Base-by-base conservation (phyloP, 2,329 filamentous ascomycete species). In the Harringtonia lauricola region DNA sequence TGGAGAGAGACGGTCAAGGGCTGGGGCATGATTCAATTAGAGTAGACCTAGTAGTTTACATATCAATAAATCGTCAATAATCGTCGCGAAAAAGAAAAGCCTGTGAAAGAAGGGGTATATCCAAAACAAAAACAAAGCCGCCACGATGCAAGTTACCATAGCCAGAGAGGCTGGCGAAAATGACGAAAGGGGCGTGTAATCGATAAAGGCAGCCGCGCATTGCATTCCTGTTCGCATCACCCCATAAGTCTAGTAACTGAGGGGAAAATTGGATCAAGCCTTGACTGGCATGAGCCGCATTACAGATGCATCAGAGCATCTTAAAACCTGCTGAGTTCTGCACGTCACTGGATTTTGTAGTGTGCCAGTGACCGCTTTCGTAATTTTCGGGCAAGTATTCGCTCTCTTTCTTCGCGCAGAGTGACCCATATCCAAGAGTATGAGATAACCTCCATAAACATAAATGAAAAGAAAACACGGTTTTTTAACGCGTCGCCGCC, bases 391-490 rank as follows among this genome's bases (percentile, higher is more conserved):
- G 55, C 54, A 10, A 66, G 46, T 3, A 74, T 56, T 18, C 59
- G 63, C 5, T 54, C 50, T n/a, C 64, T 57, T 66, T 87, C 83
- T 55, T 87, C 83, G 42, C 77, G 68, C 53, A 87, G 60, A 5
- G 77, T 83, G 26, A 81, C 70, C 71, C 79, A 86, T 21, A 77
- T 79, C 88, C 88, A 95, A 62, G 94, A 88, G 86, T 88, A 95
- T 48, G 75, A 74, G 52, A 86, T 70, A 59, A 86, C 76, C 67
- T 95, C 89, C 57, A 94, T 57, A 55, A 95, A 92, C 9, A 79
- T 79, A 63, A 87, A 92, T 1, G 83, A 80, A 58, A 95, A 94
- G 34, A 94, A 77, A 34, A 94, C 67, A 41, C 86, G 76, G 59
- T 94, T 94, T 66, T 89, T 87, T 54, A 95, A 62, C 21, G 76